These are phyloP conservation scores for Fusarium torreyae DNA, from an alignment of 2,329 filamentous ascomycete genomes.

Conservation along the genomic window DNA sequence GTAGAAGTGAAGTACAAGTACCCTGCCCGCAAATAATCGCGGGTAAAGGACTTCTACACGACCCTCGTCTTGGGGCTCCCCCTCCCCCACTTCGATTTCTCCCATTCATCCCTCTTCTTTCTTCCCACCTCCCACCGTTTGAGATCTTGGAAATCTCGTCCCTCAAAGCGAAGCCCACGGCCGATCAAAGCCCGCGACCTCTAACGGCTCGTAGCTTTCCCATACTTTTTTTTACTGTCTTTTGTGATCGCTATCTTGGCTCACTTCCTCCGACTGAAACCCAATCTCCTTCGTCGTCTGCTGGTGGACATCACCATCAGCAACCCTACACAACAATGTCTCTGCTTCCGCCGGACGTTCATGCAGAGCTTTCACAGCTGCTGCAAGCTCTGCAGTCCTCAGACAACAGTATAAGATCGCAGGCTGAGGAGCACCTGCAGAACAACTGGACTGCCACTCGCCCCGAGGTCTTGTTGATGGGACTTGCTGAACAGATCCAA, in stretches of 20 bases:
- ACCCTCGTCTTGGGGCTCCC: slow-evolving; percentile 43
- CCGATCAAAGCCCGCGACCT: slow-evolving; percentile 41
- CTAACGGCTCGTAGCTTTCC: slow-evolving; percentile 42
- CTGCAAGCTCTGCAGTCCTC: slow-evolving; percentile 89
- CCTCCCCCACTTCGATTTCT: slow-evolving; percentile 50
- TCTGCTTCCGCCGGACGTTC: slow-evolving; percentile 85
- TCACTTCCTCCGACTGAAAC: slow-evolving; percentile 29
- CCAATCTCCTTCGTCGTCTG: slow-evolving; percentile 43
- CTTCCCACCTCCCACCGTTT: slow-evolving; percentile 46
- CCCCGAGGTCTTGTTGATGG: slow-evolving; percentile 93
- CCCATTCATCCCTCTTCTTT: slow-evolving; percentile 46
- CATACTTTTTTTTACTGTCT: slow-evolving; percentile 5
- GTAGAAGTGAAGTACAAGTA: slow-evolving; percentile 31
- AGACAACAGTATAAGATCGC: slow-evolving; percentile 87
- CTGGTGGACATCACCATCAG: slow-evolving; percentile 52
- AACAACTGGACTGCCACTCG: slow-evolving; percentile 88
- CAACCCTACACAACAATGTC: slow-evolving; percentile 73
- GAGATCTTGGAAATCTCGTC: slow-evolving; percentile 46
- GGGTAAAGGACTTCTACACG: slow-evolving; percentile 20
- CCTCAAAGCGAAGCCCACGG: slow-evolving; percentile 35
- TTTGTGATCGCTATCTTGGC: slow-evolving; percentile 13
- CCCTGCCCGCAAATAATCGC: slow-evolving; percentile 21
- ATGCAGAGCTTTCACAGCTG: slow-evolving; percentile 87
- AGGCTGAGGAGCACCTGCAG: slow-evolving; percentile 91
- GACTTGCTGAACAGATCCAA: slow-evolving; percentile 91